Percentiles rank a stretch among this genome's conserved stretches.
Conservation (phyloP, 305 asterid species). For the Fraxinus dipetala region DNA sequence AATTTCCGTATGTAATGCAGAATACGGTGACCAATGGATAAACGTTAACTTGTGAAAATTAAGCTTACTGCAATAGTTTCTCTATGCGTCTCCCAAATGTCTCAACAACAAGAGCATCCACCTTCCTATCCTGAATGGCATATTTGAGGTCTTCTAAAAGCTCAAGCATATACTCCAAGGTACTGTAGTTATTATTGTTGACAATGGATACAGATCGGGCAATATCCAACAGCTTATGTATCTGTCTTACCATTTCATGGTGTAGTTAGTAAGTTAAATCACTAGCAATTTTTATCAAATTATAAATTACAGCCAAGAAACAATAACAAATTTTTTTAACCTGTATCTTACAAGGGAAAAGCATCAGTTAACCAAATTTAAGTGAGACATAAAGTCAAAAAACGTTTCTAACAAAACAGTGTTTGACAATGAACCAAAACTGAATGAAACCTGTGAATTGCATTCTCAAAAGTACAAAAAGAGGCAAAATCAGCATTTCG, state of each 20-base stretch:
- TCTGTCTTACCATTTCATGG: conserved; percentile 56
- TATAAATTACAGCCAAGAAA: conserved; percentile 7
- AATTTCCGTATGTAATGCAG: conserved; percentile 8
- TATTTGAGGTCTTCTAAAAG: conserved; percentile 81
- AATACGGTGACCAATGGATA: conserved; percentile 19
- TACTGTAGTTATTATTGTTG: conserved; percentile 65
- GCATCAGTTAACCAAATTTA: conserved; percentile 17
- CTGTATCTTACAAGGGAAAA: neutral
- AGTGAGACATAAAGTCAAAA: neutral
- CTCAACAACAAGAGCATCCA: conserved; percentile 98
- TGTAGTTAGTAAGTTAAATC: conserved; percentile 23
- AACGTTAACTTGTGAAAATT: conserved; percentile 24
- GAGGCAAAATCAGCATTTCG: neutral
- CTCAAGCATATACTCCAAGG: conserved; percentile 83
- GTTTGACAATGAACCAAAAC: neutral
- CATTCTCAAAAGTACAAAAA: conserved; percentile 2
- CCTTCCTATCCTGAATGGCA: conserved; percentile 91
- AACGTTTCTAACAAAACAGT: conserved; percentile 13
- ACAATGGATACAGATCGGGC: conserved; percentile 68
- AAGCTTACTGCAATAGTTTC: conserved; percentile 90
- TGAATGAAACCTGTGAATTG: conserved; percentile 10
- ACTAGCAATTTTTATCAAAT: conserved; percentile 16
- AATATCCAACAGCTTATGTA: conserved; percentile 75
- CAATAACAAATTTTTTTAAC: conserved; percentile 2
- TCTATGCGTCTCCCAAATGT: conserved; percentile 98